Evolutionary conservation across 1,284 basidiomycete species (phyloP), one percentile per base, ranked within the genome.

Genomic region (Acaromyces ingoldii): DNA sequence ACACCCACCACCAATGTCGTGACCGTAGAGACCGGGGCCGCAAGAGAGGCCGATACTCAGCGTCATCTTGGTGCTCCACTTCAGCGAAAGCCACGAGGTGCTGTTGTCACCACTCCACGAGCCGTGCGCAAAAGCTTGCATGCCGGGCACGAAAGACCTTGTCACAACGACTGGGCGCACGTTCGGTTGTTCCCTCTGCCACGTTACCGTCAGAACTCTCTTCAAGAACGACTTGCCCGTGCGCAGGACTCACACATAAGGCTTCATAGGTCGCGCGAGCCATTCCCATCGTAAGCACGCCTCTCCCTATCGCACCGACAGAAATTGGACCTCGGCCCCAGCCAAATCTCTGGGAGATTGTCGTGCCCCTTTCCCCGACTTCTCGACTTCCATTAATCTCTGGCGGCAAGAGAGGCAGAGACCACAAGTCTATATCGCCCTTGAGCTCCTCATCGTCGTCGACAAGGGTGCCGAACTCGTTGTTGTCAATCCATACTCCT

Each of bases 401-500:
- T 31, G 24, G 6, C 6, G 11, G 17, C 19, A 24, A 25, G 13
- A 26, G n/a, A 6, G 34, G 26, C 13, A 33, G 10, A 10, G 55
- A 31, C 47, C 54, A 62, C 19, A 57, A 28, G n/a, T 42, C 31
- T 7, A 49, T 22, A 19, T 62, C 49, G 4, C 60, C 60, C 5
- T 6, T 15, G 15, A 62, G 40, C 13, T 37, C 43, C 22, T 51
- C 60, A 4, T 54, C 55, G 36, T 62, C 60, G 30, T 62, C 60
- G 25, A 62, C 47, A 38, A 62, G 31, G 13, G 59, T 57, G 39
- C 60, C 55, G 41, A 62, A 58, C 48, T 62, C 60, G 40, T 62
- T 62, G 51, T 62, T 62, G 40, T 62, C 60, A 29, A 62, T 62
- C 60, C 60, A 62, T 24, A 62, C 38, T 11, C 60, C 60, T 19